Percentiles rank a stretch among this genome's conserved stretches.
Evolutionary conservation across 1,284 basidiomycete genomes (phyloP).

Genomic region (Paramarasmius palmivorus): DNA sequence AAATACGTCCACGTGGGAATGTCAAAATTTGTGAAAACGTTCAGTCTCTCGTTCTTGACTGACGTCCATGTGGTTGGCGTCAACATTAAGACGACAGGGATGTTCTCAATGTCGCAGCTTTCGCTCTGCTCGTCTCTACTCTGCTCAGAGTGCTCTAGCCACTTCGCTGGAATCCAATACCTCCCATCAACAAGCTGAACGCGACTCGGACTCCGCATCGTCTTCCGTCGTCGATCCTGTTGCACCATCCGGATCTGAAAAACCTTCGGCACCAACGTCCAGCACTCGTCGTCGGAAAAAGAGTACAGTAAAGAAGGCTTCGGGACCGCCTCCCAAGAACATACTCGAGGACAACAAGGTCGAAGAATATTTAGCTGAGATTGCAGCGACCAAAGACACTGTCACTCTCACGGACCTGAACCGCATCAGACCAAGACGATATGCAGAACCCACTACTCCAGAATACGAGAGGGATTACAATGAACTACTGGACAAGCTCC

Average conservation of each 20-base stretch:
- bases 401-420: constrained; percentile 59
- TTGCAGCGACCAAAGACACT: constrained; percentile 42
- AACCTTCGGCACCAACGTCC: background rate
- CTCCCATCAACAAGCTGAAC: background rate
- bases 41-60: too few relatives aligned
- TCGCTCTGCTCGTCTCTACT: background rate
- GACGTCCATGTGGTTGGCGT: background rate
- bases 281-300: background rate
- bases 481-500: constrained; percentile 47
- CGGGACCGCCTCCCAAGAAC: constrained; percentile 18
- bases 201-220: background rate
- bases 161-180: too few relatives aligned
- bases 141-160: background rate
- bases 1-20: background rate
- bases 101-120: background rate
- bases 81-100: background rate
- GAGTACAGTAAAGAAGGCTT: background rate
- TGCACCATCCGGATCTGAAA: background rate
- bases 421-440: constrained; percentile 41
- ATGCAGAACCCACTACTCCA: constrained; percentile 37
- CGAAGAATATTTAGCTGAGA: constrained; percentile 53
- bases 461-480: constrained; percentile 57
- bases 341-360: constrained; percentile 44
- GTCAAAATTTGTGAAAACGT: background rate
- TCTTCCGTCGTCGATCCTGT: background rate